These are phyloP conservation scores for Yamadazyma dushanensis DNA, from an alignment of 1,139 yeast genomes.

Conservation along the genomic window DNA sequence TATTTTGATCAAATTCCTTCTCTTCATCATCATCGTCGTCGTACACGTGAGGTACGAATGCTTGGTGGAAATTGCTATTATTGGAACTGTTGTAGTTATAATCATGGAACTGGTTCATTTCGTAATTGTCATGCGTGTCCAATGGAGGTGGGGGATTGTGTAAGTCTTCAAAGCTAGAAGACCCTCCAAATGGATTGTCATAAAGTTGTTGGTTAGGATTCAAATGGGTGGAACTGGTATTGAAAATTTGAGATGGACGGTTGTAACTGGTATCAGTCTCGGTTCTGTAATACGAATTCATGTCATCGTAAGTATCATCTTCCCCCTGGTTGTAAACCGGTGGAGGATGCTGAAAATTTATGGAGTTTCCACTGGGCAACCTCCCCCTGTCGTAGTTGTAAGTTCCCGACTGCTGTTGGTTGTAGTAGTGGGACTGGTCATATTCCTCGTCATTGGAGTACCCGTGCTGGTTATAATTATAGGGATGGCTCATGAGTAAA, in stretches of 20 bases:
- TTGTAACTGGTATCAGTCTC: conserved; percentile 11
- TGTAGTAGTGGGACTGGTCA: not conserved
- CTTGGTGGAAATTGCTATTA: conserved; percentile 29
- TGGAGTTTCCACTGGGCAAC: conserved; percentile 18
- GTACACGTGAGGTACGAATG: conserved; percentile 50
- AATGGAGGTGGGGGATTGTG: conserved; percentile 16
- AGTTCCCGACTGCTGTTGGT: conserved; percentile 11
- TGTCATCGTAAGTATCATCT: conserved; percentile 23
- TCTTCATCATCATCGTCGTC: conserved; percentile 47
- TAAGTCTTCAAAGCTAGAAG: conserved; percentile 14
- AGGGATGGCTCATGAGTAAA: conserved; percentile 10
- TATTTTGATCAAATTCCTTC: conserved; percentile 40
- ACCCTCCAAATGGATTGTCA: conserved; percentile 18
- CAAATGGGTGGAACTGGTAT: conserved; percentile 20
- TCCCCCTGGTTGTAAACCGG: conserved; percentile 24
- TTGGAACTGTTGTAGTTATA: conserved; percentile 16
- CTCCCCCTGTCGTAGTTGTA: conserved; percentile 12
- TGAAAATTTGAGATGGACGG: conserved; percentile 25
- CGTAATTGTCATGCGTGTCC: conserved; percentile 22
- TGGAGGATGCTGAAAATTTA: conserved; percentile 37
- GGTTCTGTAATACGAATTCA: conserved; percentile 17
- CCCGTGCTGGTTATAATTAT: conserved; percentile 7
- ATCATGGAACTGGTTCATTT: conserved; percentile 29
- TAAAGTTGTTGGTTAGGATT: conserved; percentile 10
- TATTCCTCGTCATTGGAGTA: conserved; percentile 3